Conservation (phyloP, 2,329 filamentous ascomycete species). For the Monosporascus sp. region DNA sequence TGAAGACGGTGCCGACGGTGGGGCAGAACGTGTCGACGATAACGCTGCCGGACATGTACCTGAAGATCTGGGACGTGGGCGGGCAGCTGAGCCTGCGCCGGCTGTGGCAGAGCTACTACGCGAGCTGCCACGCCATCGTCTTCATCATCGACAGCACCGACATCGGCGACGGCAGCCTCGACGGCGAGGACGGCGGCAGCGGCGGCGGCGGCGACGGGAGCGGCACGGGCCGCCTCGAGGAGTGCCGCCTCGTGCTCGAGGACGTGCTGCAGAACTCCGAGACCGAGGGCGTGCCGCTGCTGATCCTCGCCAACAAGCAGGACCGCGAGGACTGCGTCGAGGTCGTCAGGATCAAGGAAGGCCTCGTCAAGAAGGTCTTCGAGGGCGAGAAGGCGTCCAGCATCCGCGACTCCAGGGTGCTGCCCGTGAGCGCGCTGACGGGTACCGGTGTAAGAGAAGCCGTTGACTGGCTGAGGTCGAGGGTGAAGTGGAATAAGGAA, state of each 20-base stretch:
- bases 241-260: slow-evolving; percentile 86
- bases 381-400: slow-evolving; percentile 85
- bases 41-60: slow-evolving; percentile 85
- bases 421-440: slow-evolving; percentile 88
- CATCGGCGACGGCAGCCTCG: slow-evolving; percentile 75
- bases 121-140: slow-evolving; percentile 89
- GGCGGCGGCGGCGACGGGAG: slow-evolving; percentile 24
- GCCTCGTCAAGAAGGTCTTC: slow-evolving; percentile 89
- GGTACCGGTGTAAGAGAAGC: slow-evolving; percentile 86
- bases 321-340: slow-evolving; percentile 96
- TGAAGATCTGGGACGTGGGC: slow-evolving; percentile 98
- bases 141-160: slow-evolving; percentile 97
- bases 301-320: slow-evolving; percentile 96
- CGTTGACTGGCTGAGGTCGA: slow-evolving; percentile 90
- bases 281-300: slow-evolving; percentile 82
- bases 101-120: slow-evolving; percentile 95
- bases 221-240: slow-evolving; percentile 67
- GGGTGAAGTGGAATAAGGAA: slow-evolving; percentile 97
- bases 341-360: slow-evolving; percentile 95
- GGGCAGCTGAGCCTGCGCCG: slow-evolving; percentile 84
- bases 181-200: slow-evolving; percentile 14
- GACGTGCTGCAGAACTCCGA: slow-evolving; percentile 83
- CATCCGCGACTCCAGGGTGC: slow-evolving; percentile 83
- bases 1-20: slow-evolving; percentile 90
- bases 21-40: slow-evolving; percentile 96